phyloP scores from a whole-genome alignment of 176 grass and related monocot genomes.

The Tuctoria greenei region DNA sequence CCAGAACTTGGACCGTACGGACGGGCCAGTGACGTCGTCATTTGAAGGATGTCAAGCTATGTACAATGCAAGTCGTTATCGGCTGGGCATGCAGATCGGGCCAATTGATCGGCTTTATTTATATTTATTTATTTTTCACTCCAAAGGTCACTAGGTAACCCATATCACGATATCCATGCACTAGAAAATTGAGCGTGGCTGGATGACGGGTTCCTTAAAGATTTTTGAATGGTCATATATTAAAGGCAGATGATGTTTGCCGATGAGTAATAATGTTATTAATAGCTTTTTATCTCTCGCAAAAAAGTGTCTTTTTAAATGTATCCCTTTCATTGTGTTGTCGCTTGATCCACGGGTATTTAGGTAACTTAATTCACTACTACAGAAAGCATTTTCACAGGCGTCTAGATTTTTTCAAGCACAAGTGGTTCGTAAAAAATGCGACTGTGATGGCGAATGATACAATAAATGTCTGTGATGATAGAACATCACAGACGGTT shows the following conservation, averaged over 20 bases:
- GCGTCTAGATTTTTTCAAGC: too few species aligned
- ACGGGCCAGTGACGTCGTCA: background rate
- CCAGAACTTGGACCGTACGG: conserved; percentile 29
- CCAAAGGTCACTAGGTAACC: background rate
- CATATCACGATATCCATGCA: conserved; percentile 27
- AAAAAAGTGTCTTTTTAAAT: background rate
- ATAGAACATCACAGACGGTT: too few species aligned
- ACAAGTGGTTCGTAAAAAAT: too few species aligned
- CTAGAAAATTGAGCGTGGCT: background rate
- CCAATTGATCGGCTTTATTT: background rate
- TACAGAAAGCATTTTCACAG: too few species aligned
- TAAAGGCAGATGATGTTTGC: background rate
- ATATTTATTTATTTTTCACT: background rate
- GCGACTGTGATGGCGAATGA: too few species aligned
- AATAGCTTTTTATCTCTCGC: background rate
- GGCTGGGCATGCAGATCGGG: conserved; percentile 30
- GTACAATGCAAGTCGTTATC: conserved; percentile 12
- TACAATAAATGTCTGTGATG: too few species aligned
- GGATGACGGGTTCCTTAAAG: background rate
- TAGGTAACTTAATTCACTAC: background rate
- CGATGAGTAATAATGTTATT: background rate
- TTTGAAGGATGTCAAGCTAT: conserved; percentile 20
- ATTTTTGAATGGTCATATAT: background rate
- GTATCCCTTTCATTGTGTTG: background rate
- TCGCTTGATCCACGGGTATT: background rate